phyloP scores from a whole-genome alignment of 2,329 filamentous ascomycete genomes.

The Colletotrichum australisinense region DNA sequence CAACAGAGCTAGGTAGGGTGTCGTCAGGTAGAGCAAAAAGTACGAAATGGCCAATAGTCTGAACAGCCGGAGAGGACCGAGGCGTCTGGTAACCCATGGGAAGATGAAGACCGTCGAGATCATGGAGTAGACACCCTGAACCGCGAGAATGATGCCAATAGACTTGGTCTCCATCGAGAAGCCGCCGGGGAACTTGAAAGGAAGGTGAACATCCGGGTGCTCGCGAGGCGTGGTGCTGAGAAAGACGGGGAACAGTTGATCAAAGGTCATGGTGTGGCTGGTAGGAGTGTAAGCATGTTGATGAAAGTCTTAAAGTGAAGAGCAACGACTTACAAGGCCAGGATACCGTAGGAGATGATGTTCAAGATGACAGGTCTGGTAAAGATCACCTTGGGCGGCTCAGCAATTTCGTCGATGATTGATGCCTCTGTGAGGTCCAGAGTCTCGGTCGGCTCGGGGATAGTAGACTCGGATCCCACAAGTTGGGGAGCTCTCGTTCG shows the following conservation, averaged over 20 bases:
- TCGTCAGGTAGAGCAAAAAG: constrained; percentile 86
- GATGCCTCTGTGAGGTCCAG: constrained; percentile 43
- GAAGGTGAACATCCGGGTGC: constrained; percentile 62
- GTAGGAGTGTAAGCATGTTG: constrained; percentile 37
- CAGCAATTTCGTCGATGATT: neutral
- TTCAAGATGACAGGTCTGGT: constrained; percentile 87
- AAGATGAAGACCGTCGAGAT: constrained; percentile 87
- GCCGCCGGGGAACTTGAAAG: constrained; percentile 90
- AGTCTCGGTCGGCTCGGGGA: constrained; percentile 46
- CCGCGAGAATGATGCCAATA: constrained; percentile 88
- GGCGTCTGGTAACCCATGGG: constrained; percentile 77
- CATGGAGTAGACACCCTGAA: constrained; percentile 92
- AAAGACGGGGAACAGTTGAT: constrained; percentile 93
- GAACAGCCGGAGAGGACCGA: constrained; percentile 86
- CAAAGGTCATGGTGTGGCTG: constrained; percentile 96
- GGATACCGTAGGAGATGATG: constrained; percentile 89
- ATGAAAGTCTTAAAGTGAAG: constrained; percentile 16
- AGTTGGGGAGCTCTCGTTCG: constrained; percentile 66
- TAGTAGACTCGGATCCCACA: constrained; percentile 45
- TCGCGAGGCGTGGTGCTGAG: constrained; percentile 74
- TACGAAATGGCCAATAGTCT: constrained; percentile 84
- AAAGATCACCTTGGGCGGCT: constrained; percentile 68
- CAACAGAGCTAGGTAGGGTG: constrained; percentile 89
- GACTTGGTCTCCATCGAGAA: constrained; percentile 85
- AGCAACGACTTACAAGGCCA: constrained; percentile 83